Conservation (phyloP, 2,329 filamentous ascomycete genomes). For the Fusarium vanettenii region DNA sequence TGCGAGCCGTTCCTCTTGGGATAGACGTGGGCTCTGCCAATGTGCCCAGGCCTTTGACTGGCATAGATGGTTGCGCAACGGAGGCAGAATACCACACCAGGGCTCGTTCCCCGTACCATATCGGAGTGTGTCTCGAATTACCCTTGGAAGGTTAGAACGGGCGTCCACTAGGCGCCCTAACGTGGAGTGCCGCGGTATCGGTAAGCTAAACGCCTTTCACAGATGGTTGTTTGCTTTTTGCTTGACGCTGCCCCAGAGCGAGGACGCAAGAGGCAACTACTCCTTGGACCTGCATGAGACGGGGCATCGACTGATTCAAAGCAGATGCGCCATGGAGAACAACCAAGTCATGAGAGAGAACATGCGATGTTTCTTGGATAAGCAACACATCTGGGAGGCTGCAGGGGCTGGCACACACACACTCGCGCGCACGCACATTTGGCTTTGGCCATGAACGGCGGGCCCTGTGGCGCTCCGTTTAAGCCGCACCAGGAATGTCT, state of each 20-base stretch:
- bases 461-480: slow-evolving; percentile 36
- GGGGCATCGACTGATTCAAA: slow-evolving; percentile 30
- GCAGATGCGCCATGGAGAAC: slow-evolving; percentile 15
- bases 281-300: slow-evolving; percentile 9
- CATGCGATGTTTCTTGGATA: slow-evolving; percentile 22
- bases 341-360: slow-evolving; percentile 35
- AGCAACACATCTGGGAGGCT: slow-evolving; percentile 27
- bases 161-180: slow-evolving; percentile 1
- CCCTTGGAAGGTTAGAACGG: not conserved
- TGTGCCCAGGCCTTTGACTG: not conserved
- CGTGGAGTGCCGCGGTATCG: slow-evolving; percentile 15
- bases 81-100: not conserved
- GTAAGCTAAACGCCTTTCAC: slow-evolving; percentile 19
- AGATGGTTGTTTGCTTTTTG: not conserved
- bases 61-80: not conserved
- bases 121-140: slow-evolving; percentile 5
- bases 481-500: slow-evolving; percentile 25
- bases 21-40: not conserved
- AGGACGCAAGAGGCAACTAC: slow-evolving; percentile 7
- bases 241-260: not conserved
- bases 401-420: slow-evolving; percentile 39
- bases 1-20: not conserved
- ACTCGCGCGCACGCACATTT: slow-evolving; percentile 25
- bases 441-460: slow-evolving; percentile 37
- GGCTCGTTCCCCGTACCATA: slow-evolving; percentile 5